Evolutionary conservation across 768 basidiomycete genomes (phyloP).

Genomic region (Boletus sensibilis): DNA sequence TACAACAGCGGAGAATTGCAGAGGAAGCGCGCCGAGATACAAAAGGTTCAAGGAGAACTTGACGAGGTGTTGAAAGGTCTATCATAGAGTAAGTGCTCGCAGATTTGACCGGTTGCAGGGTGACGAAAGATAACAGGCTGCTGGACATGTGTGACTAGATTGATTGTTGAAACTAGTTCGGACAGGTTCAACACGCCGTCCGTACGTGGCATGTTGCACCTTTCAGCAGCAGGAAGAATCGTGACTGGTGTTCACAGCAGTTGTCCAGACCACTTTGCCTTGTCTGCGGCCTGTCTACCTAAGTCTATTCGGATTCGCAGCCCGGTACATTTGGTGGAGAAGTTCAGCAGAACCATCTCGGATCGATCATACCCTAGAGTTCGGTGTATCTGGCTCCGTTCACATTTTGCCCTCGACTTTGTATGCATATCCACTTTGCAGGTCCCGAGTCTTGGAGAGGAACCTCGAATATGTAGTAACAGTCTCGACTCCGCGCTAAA

Average conservation of each 20-base stretch:
- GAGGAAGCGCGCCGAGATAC: constrained; percentile 51
- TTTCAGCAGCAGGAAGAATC: background rate
- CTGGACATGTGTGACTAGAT: background rate
- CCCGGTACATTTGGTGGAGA: background rate
- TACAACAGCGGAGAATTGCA: constrained; percentile 46
- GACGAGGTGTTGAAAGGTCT: constrained; percentile 48
- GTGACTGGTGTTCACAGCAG: too few species aligned
- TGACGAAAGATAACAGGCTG: constrained; percentile 1
- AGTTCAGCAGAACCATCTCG: background rate
- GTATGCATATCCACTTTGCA: background rate
- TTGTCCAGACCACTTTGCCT: too few species aligned
- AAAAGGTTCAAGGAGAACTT: constrained; percentile 51
- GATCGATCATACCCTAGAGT: background rate
- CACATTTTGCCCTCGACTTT: background rate
- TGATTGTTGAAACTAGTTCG: background rate
- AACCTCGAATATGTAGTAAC: background rate
- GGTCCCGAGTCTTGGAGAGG: background rate
- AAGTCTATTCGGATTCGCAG: background rate
- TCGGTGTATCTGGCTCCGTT: background rate
- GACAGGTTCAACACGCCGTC: background rate
- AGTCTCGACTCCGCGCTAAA: background rate
- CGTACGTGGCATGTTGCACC: background rate
- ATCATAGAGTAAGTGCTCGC: constrained; percentile 21
- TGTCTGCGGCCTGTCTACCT: too few species aligned
- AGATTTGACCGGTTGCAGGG: background rate